These are phyloP conservation scores for Crucibulum laeve DNA, from an alignment of 768 basidiomycete species.

Conservation along the genomic window DNA sequence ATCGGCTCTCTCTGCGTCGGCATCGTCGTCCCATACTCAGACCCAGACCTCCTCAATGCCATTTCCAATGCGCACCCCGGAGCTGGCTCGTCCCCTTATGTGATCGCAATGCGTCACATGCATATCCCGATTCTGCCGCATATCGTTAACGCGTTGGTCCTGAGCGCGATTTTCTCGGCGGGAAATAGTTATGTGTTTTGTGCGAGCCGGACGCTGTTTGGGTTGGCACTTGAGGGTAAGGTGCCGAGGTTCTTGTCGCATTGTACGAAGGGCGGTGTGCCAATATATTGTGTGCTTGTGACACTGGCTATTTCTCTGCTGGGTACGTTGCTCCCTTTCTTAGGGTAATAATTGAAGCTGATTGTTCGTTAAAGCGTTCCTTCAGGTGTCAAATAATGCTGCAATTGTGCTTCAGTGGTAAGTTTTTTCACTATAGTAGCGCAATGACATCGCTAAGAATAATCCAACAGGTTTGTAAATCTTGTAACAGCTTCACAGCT, in stretches of 20 bases:
- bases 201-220: constrained; percentile 47
- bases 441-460: background rate
- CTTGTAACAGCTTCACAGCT: constrained; percentile 45
- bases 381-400: constrained; percentile 45
- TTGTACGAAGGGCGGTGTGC: constrained; percentile 54
- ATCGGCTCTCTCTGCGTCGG: constrained; percentile 69
- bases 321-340: constrained; percentile 18
- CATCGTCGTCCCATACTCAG: constrained; percentile 74
- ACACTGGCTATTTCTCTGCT: constrained; percentile 34
- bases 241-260: constrained; percentile 47
- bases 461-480: constrained; percentile 37
- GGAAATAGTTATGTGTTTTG: constrained; percentile 68
- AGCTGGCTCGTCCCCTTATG: constrained; percentile 73
- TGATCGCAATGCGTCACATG: constrained; percentile 73
- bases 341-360: background rate
- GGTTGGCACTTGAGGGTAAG: constrained; percentile 58
- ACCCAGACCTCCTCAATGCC: constrained; percentile 47
- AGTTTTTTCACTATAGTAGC: constrained; percentile 1
- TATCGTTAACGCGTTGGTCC: constrained; percentile 68
- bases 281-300: constrained; percentile 46
- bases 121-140: constrained; percentile 63
- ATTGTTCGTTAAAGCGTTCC: constrained; percentile 28
- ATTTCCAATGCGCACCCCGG: constrained; percentile 53
- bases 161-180: constrained; percentile 69
- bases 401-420: constrained; percentile 46